Conservation (phyloP, 768 basidiomycete species). For the Amanita rubescens region DNA sequence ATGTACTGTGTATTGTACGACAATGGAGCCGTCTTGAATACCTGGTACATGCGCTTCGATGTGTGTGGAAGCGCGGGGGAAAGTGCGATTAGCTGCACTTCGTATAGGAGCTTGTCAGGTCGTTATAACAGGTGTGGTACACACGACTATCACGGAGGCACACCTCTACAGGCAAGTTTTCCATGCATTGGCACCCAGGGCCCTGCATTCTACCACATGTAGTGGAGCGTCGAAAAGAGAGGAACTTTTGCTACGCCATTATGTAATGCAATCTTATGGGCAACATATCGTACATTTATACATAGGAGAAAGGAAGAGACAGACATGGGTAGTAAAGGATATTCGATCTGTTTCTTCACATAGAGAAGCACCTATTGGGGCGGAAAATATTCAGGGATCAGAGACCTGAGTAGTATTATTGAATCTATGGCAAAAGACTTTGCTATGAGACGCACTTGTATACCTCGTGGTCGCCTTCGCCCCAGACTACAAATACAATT, state of each 20-base stretch:
- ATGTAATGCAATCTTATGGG: too few relatives aligned
- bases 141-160: background rate
- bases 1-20: slow-evolving; percentile 67
- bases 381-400: slow-evolving; percentile 65
- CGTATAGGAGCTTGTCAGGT: slow-evolving; percentile 57
- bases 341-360: too few relatives aligned
- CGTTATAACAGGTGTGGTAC: slow-evolving; percentile 8
- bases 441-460: slow-evolving; percentile 49
- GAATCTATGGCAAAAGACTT: background rate
- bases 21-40: slow-evolving; percentile 49
- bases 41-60: slow-evolving; percentile 42
- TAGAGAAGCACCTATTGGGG: slow-evolving; percentile 10
- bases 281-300: too few relatives aligned
- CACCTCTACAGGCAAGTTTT: slow-evolving; percentile 7
- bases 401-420: slow-evolving; percentile 18
- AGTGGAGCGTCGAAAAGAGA: too few relatives aligned
- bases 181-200: background rate
- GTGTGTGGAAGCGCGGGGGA: slow-evolving; percentile 57
- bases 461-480: slow-evolving; percentile 49
- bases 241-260: too few relatives aligned
- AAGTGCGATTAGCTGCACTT: slow-evolving; percentile 65
- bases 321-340: too few relatives aligned
- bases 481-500: slow-evolving; percentile 71
- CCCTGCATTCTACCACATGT: too few relatives aligned
- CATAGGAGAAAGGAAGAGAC: too few relatives aligned